phyloP scores from a whole-genome alignment of 306 rosid genomes.

The Quercus ilex region DNA sequence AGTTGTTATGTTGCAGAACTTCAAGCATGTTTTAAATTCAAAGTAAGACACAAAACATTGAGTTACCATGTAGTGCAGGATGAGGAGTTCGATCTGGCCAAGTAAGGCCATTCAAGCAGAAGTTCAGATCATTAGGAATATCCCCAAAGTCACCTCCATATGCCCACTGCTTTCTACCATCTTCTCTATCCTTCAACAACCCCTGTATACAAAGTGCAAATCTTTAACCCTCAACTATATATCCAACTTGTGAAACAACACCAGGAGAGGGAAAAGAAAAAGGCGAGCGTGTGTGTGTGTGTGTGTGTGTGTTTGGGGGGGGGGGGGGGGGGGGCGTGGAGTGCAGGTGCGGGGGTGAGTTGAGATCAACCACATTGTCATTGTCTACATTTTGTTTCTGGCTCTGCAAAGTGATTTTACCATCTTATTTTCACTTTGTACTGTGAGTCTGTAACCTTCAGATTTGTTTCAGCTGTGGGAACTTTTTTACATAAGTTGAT shows the following conservation, averaged over 20 bases:
- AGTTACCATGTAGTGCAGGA: constrained; percentile 83
- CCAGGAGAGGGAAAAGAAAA: not conserved
- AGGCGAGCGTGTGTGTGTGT: fast-evolving
- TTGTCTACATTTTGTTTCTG: not conserved
- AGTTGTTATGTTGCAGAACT: not conserved
- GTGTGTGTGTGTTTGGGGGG: too few relatives aligned
- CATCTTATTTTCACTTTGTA: not conserved
- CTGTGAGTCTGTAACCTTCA: not conserved
- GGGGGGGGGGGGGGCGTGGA: not conserved
- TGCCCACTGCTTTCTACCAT: constrained; percentile 81
- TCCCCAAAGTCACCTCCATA: constrained; percentile 99
- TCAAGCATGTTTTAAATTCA: not conserved
- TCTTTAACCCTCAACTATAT: not conserved
- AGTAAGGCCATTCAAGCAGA: constrained; percentile 75
- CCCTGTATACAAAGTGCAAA: constrained; percentile 42
- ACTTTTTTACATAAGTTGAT: not conserved
- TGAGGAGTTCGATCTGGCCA: constrained; percentile 95
- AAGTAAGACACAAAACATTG: constrained; percentile 2
- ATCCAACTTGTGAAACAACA: not conserved
- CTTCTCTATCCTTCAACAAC: constrained; percentile 47
- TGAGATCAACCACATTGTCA: not conserved
- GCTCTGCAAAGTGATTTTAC: not conserved
- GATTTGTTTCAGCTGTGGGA: not conserved
- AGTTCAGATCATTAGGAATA: constrained; percentile 78
- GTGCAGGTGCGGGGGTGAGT: not conserved